Evolutionary conservation across 768 basidiomycete genomes (phyloP), one percentile per base, ranked within the genome.

Genomic region (Hygrophoropsis aurantiaca): DNA sequence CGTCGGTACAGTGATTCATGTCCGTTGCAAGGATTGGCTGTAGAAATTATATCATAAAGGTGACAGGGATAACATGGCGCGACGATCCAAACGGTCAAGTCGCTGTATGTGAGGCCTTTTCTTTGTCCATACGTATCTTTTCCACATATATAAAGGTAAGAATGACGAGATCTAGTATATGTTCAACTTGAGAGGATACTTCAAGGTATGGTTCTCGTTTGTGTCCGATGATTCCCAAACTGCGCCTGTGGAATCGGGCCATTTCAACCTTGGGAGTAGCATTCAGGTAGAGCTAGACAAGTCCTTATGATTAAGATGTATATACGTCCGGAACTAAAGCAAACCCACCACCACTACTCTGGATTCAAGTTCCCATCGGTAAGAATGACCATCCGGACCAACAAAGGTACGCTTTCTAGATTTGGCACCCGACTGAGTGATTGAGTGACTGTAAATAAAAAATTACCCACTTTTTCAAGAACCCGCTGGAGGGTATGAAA

Each of bases 71-170:
- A n/a, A n/a, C n/a, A n/a, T n/a, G n/a, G n/a, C n/a, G n/a, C n/a
- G n/a, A n/a, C n/a, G n/a, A n/a, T n/a, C n/a, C n/a, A n/a, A n/a
- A n/a, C n/a, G n/a, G n/a, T n/a, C n/a, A n/a, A 30, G 27, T 7
- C 27, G 13, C 27, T 7, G 27, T 7, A 6, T 30, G 7, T 30
- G 27, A 30, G 27, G 49, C 35, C 11, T 33, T 27, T 13, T 63
- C 61, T 36, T 57, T 62, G 27, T 62, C 56, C 52, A 51, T 53
- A 26, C 59, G 58, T 4, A 65, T 18, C 41, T 67, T 67, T 42
- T 67, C 62, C n/a, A 65, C 59, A 33, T 62, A 66, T 19, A 67
- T 55, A 19, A 66, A 67, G 1, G 63, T 67, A 16, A 65, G 51
- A 6, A 66, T 23, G 20, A 67, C 38, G 26, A 57, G 24, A 51